phyloP scores from a whole-genome alignment of 805 yeast species.

The Candida hungchunana region DNA sequence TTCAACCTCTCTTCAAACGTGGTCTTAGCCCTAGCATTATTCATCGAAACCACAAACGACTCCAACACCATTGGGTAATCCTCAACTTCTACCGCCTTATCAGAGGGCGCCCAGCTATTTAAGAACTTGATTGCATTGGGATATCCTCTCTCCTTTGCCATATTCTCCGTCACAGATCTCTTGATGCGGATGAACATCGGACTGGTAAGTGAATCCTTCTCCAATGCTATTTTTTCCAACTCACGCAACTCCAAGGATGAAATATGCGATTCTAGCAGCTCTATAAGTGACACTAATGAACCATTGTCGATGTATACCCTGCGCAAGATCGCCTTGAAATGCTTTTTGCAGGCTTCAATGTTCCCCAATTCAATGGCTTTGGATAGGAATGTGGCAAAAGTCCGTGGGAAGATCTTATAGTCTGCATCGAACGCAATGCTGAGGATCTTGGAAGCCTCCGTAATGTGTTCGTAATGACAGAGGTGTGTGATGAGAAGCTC shows the following conservation, averaged over 20 bases:
- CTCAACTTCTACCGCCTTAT: conserved; percentile 5
- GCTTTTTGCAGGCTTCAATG: conserved; percentile 1
- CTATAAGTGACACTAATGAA: conserved; percentile 14
- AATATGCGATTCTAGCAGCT: conserved; percentile 5
- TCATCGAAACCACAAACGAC: conserved; percentile 6
- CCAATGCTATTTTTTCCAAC: conserved; percentile 4
- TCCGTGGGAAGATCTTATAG: conserved; percentile 16
- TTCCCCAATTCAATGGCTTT: conserved; percentile 11
- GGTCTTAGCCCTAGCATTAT: conserved; percentile 5
- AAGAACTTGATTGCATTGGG: conserved; percentile 9
- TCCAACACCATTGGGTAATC: conserved; percentile 18
- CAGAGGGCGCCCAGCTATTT: conserved; percentile 3
- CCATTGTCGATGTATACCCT: conserved; percentile 16
- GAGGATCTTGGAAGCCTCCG: conserved; percentile 8
- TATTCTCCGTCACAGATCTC: conserved; percentile 10
- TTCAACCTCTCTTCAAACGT: conserved; percentile 4
- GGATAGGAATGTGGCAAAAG: conserved; percentile 10
- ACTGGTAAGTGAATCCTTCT: conserved; percentile 4
- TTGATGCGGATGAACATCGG: conserved; percentile 7
- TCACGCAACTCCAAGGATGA: conserved; percentile 11
- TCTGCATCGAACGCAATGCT: conserved; percentile 1
- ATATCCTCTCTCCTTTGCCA: conserved; percentile 10
- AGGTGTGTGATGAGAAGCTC: conserved; percentile 17
- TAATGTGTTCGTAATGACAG: conserved; percentile 5
- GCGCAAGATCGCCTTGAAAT: conserved; percentile 8